A percentile compares a stretch with the other conserved stretches of the same genome.
These are phyloP conservation scores for Colletotrichum paranaense DNA, from an alignment of 2,329 filamentous ascomycete genomes.

Conservation along the genomic window DNA sequence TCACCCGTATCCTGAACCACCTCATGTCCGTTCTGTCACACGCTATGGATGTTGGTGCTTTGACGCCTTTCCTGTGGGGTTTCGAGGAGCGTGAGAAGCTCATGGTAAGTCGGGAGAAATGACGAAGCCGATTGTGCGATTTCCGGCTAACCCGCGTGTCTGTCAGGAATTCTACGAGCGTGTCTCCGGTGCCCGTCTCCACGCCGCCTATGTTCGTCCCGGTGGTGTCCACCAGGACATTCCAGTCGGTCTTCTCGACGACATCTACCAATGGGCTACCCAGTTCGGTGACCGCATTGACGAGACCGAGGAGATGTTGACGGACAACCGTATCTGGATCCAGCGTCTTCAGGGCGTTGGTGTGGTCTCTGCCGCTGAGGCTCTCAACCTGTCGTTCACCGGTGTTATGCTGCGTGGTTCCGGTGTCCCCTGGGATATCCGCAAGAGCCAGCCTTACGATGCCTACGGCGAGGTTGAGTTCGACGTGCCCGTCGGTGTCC, in stretches of 20 bases:
- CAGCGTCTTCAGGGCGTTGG: conserved; percentile 91
- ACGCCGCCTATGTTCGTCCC: conserved; percentile 95
- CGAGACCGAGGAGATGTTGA: conserved; percentile 98
- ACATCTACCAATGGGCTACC: conserved; percentile 99
- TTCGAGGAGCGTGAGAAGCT: conserved; percentile 99
- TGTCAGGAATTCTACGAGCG: conserved; percentile 98
- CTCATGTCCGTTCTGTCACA: conserved; percentile 97
- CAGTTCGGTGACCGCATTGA: conserved; percentile 99
- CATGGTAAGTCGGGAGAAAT: conserved; percentile 76
- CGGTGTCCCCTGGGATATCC: conserved; percentile 94
- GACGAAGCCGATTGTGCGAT: not conserved
- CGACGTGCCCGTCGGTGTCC: conserved; percentile 94
- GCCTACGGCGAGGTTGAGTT: conserved; percentile 99
- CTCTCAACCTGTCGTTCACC: conserved; percentile 96
- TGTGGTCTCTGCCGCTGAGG: conserved; percentile 90
- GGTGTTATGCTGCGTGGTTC: conserved; percentile 98
- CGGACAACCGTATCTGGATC: conserved; percentile 99
- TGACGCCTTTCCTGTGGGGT: conserved; percentile 99
- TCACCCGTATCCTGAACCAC: conserved; percentile 95
- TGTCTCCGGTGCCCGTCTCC: conserved; percentile 96
- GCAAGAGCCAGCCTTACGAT: conserved; percentile 97
- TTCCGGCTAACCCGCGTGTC: conserved; percentile 24
- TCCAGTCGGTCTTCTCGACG: conserved; percentile 91
- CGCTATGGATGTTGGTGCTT: conserved; percentile 97
- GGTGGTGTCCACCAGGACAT: conserved; percentile 97